Conservation (phyloP, 345 rosid genomes). For the Populus pruinosa region DNA sequence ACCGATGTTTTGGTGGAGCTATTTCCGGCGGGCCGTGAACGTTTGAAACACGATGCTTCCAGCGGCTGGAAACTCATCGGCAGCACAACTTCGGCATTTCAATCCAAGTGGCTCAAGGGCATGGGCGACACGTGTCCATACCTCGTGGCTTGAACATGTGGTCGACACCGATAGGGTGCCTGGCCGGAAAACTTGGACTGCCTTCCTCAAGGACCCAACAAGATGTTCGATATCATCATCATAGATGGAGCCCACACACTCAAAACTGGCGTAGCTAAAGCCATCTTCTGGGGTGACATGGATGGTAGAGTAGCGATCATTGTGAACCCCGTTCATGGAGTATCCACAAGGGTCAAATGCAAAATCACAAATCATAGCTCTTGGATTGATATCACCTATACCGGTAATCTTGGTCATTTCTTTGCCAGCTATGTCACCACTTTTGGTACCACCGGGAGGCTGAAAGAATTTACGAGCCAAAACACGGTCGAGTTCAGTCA, state of each 20-base stretch:
- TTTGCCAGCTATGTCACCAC: slow-evolving; percentile 57
- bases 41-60: slow-evolving; percentile 76
- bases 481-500: slow-evolving; percentile 85
- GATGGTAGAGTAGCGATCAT: slow-evolving; percentile 90
- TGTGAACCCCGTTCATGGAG: slow-evolving; percentile 92
- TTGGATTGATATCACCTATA: slow-evolving; percentile 56
- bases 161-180: slow-evolving; percentile 60
- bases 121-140: slow-evolving; percentile 57
- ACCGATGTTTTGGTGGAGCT: background rate
- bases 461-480: slow-evolving; percentile 58
- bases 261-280: slow-evolving; percentile 91
- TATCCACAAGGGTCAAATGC: slow-evolving; percentile 98
- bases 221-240: slow-evolving; percentile 49
- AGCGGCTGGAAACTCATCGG: slow-evolving; percentile 69
- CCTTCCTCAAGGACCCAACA: slow-evolving; percentile 50
- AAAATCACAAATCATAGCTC: slow-evolving; percentile 72
- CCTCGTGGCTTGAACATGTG: slow-evolving; percentile 50
- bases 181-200: slow-evolving; percentile 75
- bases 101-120: slow-evolving; percentile 64
- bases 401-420: slow-evolving; percentile 84
- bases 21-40: slow-evolving; percentile 59
- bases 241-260: slow-evolving; percentile 63
- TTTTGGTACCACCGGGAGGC: slow-evolving; percentile 37
- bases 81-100: slow-evolving; percentile 63
- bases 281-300: slow-evolving; percentile 99